Conservation (phyloP, 306 rosid genomes). For the Pyrus betulifolia region DNA sequence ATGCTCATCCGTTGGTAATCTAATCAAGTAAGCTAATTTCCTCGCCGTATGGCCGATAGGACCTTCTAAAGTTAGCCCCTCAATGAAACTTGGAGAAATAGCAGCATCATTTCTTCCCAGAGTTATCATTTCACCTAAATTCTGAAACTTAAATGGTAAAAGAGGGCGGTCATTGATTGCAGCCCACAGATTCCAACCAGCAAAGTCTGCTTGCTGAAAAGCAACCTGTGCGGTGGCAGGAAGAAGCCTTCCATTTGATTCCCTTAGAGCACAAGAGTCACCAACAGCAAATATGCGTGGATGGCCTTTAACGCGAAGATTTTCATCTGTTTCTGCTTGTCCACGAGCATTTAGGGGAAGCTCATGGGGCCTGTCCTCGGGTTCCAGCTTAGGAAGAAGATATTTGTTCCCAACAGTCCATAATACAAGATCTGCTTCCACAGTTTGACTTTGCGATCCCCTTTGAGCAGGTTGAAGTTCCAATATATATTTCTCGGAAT, state of each 20-base stretch:
- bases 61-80: constrained; percentile 87
- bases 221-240: constrained; percentile 99
- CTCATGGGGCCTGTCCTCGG: constrained; percentile 38
- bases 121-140: constrained; percentile 95
- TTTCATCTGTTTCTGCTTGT: constrained; percentile 92
- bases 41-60: constrained; percentile 87
- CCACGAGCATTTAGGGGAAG: constrained; percentile 88
- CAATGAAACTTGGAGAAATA: constrained; percentile 81
- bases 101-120: constrained; percentile 90
- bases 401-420: constrained; percentile 96
- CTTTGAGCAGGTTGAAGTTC: constrained; percentile 81
- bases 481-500: constrained; percentile 48
- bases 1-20: constrained; percentile 92
- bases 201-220: constrained; percentile 94
- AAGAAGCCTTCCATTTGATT: constrained; percentile 76
- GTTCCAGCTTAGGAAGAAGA: constrained; percentile 63
- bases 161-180: constrained; percentile 91
- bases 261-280: constrained; percentile 79
- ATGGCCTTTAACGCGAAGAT: constrained; percentile 96
- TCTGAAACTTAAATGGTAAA: constrained; percentile 93
- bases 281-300: constrained; percentile 98
- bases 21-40: constrained; percentile 84
- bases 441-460: constrained; percentile 48
- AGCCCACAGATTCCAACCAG: constrained; percentile 99
- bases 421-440: constrained; percentile 76